phyloP scores from a whole-genome alignment of 1,284 basidiomycete species.

The Sutorius eximius region DNA sequence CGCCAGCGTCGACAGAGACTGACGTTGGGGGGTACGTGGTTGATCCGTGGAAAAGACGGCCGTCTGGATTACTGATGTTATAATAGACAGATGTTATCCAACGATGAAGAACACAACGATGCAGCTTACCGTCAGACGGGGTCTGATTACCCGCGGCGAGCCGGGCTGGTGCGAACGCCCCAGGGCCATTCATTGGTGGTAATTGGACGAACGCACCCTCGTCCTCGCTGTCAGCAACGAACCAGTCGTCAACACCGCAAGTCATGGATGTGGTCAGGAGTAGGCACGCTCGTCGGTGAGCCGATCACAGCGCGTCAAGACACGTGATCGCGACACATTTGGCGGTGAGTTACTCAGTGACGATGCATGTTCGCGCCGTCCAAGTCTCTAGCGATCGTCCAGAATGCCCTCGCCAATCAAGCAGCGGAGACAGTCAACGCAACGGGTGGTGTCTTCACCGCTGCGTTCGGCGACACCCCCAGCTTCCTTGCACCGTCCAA shows the following conservation, averaged over 20 bases:
- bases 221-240: constrained; percentile 34
- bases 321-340: constrained; percentile 29
- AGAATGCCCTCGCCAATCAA: constrained; percentile 21
- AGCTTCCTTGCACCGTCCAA: constrained; percentile 18
- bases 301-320: constrained; percentile 3
- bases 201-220: constrained; percentile 12
- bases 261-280: constrained; percentile 15
- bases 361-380: neutral
- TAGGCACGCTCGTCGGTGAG: neutral
- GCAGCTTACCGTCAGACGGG: constrained; percentile 12
- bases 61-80: constrained; percentile 26
- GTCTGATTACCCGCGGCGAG: neutral
- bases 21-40: constrained; percentile 16
- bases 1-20: neutral
- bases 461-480: constrained; percentile 28
- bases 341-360: too few relatives aligned
- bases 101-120: neutral
- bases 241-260: constrained; percentile 16
- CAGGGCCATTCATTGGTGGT: neutral
- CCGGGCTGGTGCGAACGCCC: neutral
- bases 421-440: constrained; percentile 25
- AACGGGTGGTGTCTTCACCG: constrained; percentile 27
- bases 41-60: constrained; percentile 13
- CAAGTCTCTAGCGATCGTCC: neutral
- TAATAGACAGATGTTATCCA: neutral